A percentile compares a stretch with the other conserved stretches of the same genome.
Conservation (phyloP, 169 alveolate genomes). For the Eimeria sp. region DNA sequence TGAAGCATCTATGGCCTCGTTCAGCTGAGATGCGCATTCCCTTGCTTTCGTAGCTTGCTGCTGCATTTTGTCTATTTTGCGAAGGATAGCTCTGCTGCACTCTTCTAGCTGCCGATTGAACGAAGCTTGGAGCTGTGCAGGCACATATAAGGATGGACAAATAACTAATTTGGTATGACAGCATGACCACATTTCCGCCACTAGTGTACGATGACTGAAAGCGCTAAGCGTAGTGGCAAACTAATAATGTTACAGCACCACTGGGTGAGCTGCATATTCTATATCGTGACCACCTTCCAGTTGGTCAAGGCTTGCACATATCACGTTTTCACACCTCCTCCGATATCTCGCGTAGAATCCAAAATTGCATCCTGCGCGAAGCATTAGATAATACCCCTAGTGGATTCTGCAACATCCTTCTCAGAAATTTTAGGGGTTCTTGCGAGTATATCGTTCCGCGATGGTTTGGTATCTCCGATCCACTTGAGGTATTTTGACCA, state of each 20-base stretch:
- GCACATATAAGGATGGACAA: neutral
- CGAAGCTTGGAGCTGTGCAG: slow-evolving; percentile 57
- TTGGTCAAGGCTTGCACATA: neutral
- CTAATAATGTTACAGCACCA: neutral
- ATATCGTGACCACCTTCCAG: neutral
- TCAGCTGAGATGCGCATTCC: slow-evolving; percentile 53
- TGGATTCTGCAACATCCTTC: slow-evolving; percentile 37
- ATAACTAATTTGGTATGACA: neutral
- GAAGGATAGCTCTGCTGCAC: slow-evolving; percentile 32
- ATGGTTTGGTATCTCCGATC: neutral
- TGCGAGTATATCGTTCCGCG: slow-evolving; percentile 48
- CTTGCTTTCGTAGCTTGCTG: slow-evolving; percentile 68
- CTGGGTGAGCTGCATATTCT: neutral
- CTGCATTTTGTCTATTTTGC: slow-evolving; percentile 69
- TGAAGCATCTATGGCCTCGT: slow-evolving; percentile 6
- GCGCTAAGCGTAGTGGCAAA: neutral
- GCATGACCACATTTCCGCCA: neutral
- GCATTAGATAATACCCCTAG: slow-evolving; percentile 18
- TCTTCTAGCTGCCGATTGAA: slow-evolving; percentile 74
- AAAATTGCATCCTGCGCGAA: slow-evolving; percentile 59
- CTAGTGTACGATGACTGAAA: neutral
- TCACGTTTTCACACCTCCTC: slow-evolving; percentile 41
- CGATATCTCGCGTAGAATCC: slow-evolving; percentile 63
- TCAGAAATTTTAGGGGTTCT: slow-evolving; percentile 31
- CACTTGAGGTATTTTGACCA: neutral